phyloP scores from a whole-genome alignment of 2,329 filamentous ascomycete species.

The Pseudogymnoascus sp. region DNA sequence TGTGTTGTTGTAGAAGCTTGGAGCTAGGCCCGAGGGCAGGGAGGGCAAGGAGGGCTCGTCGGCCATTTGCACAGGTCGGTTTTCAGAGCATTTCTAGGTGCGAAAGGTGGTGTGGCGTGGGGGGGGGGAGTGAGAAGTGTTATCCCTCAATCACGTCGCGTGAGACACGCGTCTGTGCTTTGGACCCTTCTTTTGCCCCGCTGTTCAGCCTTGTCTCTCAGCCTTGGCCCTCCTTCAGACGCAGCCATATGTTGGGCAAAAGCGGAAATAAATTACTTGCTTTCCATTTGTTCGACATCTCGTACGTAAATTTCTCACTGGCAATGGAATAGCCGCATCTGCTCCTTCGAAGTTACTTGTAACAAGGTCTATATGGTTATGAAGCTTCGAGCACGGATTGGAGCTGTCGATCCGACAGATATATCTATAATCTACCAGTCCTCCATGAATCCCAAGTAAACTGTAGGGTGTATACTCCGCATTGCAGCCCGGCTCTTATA shows the following conservation, averaged over 20 bases:
- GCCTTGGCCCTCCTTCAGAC: neutral
- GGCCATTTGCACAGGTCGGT: slow-evolving; percentile 23
- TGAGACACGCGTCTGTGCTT: slow-evolving; percentile 8
- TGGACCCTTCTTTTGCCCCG: neutral
- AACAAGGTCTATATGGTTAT: neutral
- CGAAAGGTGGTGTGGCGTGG: neutral
- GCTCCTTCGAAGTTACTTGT: neutral
- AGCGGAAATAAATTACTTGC: neutral
- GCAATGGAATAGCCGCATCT: neutral
- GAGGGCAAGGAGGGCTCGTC: slow-evolving; percentile 32
- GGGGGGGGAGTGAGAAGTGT: slow-evolving; percentile 2
- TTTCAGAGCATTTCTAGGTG: neutral
- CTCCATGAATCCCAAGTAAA: neutral
- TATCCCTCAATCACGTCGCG: slow-evolving; percentile 7
- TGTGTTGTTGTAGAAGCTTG: slow-evolving; percentile 14
- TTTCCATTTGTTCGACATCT: neutral
- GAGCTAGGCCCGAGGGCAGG: slow-evolving; percentile 23
- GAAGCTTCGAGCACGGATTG: neutral
- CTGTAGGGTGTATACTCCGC: neutral
- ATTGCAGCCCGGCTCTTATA: neutral
- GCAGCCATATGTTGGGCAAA: neutral
- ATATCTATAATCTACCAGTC: neutral
- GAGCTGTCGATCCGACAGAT: neutral
- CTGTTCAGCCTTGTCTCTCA: neutral
- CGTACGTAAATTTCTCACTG: neutral